Conservation (phyloP, 2,329 filamentous ascomycete genomes). For the Septoria linicola region DNA sequence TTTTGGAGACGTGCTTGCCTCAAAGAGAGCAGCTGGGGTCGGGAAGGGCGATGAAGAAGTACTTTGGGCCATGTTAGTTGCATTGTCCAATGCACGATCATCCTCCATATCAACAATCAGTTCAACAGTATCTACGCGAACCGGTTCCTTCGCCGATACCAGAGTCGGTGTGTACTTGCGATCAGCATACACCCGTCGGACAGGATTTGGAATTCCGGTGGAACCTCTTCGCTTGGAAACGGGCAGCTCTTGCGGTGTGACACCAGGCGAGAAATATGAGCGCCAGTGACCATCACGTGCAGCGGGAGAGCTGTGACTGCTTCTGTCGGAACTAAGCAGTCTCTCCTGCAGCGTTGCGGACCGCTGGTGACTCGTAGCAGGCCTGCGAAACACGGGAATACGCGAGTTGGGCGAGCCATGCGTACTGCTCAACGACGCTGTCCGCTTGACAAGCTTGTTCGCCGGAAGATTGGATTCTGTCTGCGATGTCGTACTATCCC, state of each 20-base stretch:
- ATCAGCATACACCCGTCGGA: conserved; percentile 39
- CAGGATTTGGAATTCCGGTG: conserved; percentile 40
- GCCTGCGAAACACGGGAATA: conserved; percentile 66
- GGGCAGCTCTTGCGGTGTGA: conserved; percentile 24
- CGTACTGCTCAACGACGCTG: conserved; percentile 56
- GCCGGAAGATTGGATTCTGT: conserved; percentile 48
- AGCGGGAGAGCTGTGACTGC: conserved; percentile 16
- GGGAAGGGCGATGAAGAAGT: conserved; percentile 33
- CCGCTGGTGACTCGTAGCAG: conserved; percentile 76
- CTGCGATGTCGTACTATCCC: conserved; percentile 33
- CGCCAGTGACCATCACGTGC: conserved; percentile 34
- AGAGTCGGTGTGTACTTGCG: conserved; percentile 38
- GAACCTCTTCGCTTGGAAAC: conserved; percentile 30
- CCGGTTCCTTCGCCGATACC: conserved; percentile 33
- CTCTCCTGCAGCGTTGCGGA: conserved; percentile 63
- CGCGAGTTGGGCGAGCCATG: conserved; percentile 55
- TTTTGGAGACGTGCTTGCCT: conserved; percentile 38
- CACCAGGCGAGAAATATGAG: conserved; percentile 38
- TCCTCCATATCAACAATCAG: conserved; percentile 30
- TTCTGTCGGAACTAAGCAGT: conserved; percentile 15
- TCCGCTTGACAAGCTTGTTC: conserved; percentile 77
- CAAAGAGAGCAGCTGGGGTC: conserved; percentile 19
- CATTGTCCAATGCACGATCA: conserved; percentile 23
- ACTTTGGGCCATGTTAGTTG: conserved; percentile 21
- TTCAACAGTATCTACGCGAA: conserved; percentile 29